Conservation (phyloP, 306 rosid species). For the Cucurbita ficifolia region DNA sequence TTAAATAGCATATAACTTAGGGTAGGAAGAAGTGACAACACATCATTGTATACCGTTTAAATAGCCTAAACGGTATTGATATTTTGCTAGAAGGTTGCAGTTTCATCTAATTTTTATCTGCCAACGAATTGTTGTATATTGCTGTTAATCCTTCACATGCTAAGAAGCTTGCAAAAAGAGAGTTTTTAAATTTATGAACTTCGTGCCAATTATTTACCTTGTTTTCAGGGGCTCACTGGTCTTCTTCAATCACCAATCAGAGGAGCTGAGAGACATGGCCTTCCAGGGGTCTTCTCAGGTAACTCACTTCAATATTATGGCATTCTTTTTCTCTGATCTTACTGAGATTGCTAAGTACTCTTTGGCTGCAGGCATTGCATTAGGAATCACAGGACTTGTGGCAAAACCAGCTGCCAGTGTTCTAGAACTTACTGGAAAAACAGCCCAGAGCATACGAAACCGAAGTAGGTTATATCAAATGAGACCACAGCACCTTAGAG, state of each 20-base stretch:
- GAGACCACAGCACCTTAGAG: conserved; percentile 38
- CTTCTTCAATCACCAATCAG: conserved; percentile 88
- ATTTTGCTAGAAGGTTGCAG: conserved; percentile 2
- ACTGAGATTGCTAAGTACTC: background rate
- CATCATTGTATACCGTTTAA: too few species aligned
- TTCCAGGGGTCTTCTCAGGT: conserved; percentile 92
- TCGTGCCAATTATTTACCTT: background rate
- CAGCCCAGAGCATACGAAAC: conserved; percentile 82
- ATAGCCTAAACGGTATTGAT: background rate
- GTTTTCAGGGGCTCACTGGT: conserved; percentile 79
- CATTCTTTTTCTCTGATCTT: background rate
- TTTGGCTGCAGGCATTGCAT: conserved; percentile 55
- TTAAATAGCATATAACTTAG: too few species aligned
- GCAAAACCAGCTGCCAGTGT: conserved; percentile 96
- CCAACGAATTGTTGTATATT: background rate
- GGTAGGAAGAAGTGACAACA: too few species aligned
- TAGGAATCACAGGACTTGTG: conserved; percentile 82
- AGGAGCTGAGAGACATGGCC: conserved; percentile 98
- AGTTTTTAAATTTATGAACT: background rate
- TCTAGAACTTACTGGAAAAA: conserved; percentile 89
- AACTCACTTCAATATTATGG: conserved; percentile 2
- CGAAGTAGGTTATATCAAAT: conserved; percentile 62
- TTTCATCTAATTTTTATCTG: background rate
- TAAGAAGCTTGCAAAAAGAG: background rate
- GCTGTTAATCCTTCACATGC: background rate